Percentiles rank a stretch among this genome's conserved stretches.
These are phyloP conservation scores for Trichopus zeylanicus DNA, from an alignment of 116 monocot species.

Conservation along the genomic window DNA sequence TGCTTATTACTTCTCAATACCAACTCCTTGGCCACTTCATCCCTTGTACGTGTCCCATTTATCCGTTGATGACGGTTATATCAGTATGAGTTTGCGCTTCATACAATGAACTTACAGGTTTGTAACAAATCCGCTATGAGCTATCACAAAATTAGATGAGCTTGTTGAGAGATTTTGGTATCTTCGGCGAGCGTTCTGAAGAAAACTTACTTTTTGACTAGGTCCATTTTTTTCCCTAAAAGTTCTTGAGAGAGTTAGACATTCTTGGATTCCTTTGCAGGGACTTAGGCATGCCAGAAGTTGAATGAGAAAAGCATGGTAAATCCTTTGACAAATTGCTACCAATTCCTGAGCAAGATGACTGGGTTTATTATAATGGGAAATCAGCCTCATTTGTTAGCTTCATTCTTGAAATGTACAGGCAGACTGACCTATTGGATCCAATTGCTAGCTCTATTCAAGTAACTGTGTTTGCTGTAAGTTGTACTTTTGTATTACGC, in stretches of 20 bases:
- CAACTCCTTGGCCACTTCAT: no score
- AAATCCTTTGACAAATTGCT: conserved; percentile 56
- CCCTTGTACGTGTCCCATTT: no score
- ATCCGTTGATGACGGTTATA: no score
- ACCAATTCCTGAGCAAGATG: conserved; percentile 58
- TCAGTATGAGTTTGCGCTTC: background rate
- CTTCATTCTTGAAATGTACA: conserved; percentile 70
- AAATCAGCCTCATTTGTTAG: conserved; percentile 60
- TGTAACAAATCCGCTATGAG: no score
- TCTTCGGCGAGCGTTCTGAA: no score
- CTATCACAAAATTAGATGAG: no score
- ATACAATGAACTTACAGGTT: no score
- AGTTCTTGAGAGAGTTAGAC: background rate
- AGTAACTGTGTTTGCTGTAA: conserved; percentile 77
- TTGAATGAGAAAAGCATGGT: conserved; percentile 50
- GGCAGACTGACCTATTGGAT: conserved; percentile 60
- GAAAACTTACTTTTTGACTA: no score
- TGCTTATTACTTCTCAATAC: no score
- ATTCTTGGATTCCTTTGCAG: conserved; percentile 14
- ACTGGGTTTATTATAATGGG: conserved; percentile 66
- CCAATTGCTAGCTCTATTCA: conserved; percentile 47
- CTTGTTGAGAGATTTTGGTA: no score
- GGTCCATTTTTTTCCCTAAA: background rate
- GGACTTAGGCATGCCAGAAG: conserved; percentile 52
- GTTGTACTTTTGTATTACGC: conserved; percentile 10